Conservation (phyloP, 306 rosid genomes). For the Betula pendula region DNA sequence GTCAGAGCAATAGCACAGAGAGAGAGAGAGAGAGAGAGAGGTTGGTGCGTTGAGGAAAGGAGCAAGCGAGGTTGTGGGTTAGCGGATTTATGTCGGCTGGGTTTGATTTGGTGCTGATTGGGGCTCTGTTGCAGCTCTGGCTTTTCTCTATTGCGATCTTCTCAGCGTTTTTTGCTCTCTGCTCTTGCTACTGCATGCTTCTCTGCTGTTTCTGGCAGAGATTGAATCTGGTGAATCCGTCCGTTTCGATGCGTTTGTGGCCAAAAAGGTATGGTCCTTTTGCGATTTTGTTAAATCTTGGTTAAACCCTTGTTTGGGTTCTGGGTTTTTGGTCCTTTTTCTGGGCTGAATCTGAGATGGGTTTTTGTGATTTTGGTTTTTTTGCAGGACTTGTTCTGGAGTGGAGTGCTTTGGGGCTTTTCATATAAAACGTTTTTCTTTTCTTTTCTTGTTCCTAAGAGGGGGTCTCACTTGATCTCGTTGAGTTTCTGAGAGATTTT, state of each 20-base stretch:
- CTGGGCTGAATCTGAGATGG: neutral
- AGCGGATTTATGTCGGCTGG: slow-evolving; percentile 83
- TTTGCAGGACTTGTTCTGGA: slow-evolving; percentile 74
- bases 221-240: slow-evolving; percentile 32
- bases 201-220: slow-evolving; percentile 41
- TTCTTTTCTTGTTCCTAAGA: slow-evolving; percentile 67
- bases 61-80: slow-evolving; percentile 28
- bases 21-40: neutral
- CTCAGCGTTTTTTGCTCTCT: slow-evolving; percentile 4
- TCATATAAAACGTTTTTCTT: slow-evolving; percentile 56
- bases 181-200: slow-evolving; percentile 38
- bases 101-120: slow-evolving; percentile 55
- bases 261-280: slow-evolving; percentile 51
- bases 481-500: slow-evolving; percentile 20
- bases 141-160: slow-evolving; percentile 18
- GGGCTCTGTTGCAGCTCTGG: slow-evolving; percentile 71
- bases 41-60: slow-evolving; percentile 16
- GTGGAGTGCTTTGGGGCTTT: slow-evolving; percentile 60
- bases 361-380: slow-evolving; percentile 1
- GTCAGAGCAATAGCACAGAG: slow-evolving; percentile 7
- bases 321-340: too few relatives aligned
- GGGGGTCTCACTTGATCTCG: slow-evolving; percentile 52
- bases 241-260: slow-evolving; percentile 88
- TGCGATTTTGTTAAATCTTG: neutral
- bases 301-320: neutral